phyloP scores from a whole-genome alignment of 2,329 filamentous ascomycete species.

The Leptographium flavum region DNA sequence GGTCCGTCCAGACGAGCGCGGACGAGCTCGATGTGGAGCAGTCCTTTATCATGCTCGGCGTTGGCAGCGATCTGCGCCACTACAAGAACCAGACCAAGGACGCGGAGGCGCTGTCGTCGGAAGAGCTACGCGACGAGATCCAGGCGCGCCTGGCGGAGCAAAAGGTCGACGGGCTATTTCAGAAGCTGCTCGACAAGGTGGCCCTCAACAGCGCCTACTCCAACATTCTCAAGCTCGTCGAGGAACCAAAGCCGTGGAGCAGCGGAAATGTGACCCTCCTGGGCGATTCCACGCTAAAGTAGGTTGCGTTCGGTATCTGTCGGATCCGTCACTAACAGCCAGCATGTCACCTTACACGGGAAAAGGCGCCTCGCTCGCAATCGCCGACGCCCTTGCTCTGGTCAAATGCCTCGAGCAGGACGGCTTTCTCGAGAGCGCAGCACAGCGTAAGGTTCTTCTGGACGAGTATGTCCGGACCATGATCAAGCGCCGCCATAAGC shows the following conservation, averaged over 20 bases:
- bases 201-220: not conserved
- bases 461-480: not conserved
- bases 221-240: slow-evolving; percentile 1
- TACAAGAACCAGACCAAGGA: not conserved
- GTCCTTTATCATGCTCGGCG: slow-evolving; percentile 1
- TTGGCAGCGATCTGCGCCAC: not conserved
- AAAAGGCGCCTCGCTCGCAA: not conserved
- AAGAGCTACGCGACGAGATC: not conserved
- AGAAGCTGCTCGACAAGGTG: not conserved
- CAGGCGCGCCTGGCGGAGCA: not conserved
- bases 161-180: not conserved
- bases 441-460: not conserved
- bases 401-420: not conserved
- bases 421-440: not conserved
- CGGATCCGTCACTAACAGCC: not conserved
- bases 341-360: not conserved
- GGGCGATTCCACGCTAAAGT: not conserved
- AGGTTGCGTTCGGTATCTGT: too few relatives aligned
- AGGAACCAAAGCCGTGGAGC: not conserved
- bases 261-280: not conserved
- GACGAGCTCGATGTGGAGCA: not conserved
- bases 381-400: not conserved
- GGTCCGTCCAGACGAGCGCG: not conserved
- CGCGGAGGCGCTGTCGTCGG: not conserved
- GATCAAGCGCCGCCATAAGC: not conserved